These are phyloP conservation scores for Ophiostoma populinum DNA, from an alignment of 2,329 filamentous ascomycete genomes.

Conservation along the genomic window DNA sequence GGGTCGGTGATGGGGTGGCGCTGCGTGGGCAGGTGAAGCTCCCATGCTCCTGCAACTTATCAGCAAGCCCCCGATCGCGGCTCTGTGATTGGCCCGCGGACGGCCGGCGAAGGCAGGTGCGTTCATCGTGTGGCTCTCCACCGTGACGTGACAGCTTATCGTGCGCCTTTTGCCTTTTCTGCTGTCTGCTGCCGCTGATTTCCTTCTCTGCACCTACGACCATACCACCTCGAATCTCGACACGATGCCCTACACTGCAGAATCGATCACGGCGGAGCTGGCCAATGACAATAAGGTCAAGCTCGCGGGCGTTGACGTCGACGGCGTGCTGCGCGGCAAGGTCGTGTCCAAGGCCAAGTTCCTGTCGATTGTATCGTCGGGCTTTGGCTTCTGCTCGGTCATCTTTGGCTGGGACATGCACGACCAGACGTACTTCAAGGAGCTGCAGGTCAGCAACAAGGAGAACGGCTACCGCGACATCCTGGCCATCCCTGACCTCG, in stretches of 20 bases:
- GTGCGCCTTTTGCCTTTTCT: not conserved
- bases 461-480: slow-evolving; percentile 81
- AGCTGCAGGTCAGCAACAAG: slow-evolving; percentile 75
- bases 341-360: slow-evolving; percentile 89
- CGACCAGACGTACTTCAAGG: slow-evolving; percentile 72
- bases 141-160: no score
- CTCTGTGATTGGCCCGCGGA: not conserved
- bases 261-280: slow-evolving; percentile 49
- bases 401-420: slow-evolving; percentile 98
- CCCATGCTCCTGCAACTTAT: no score
- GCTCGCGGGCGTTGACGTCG: slow-evolving; percentile 72
- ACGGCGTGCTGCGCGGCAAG: slow-evolving; percentile 77
- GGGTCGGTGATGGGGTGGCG: no score
- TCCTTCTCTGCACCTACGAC: no score
- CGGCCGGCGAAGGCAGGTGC: no score
- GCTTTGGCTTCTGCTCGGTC: slow-evolving; percentile 88
- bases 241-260: slow-evolving; percentile 31
- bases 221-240: no score
- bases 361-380: slow-evolving; percentile 58
- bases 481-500: slow-evolving; percentile 64
- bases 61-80: not conserved
- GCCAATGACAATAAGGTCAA: slow-evolving; percentile 64
- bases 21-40: no score
- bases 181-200: no score
- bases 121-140: no score